phyloP scores from a whole-genome alignment of 1,139 yeast species.

The Blastobotrys capitulatus region DNA sequence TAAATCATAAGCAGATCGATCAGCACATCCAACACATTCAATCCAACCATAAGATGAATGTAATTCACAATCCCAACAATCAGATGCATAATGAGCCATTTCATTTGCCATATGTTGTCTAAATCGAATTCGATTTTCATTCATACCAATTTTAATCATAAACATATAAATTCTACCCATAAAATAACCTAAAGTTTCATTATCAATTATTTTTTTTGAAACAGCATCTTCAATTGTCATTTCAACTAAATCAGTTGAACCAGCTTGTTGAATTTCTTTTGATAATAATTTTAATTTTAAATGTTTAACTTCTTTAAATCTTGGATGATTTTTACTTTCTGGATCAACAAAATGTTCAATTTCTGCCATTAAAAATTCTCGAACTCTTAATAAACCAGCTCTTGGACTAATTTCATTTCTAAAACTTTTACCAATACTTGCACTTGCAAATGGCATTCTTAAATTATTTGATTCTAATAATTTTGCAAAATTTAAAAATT shows the following conservation, averaged over 20 bases:
- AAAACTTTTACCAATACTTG: conserved; percentile 97
- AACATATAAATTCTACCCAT: conserved; percentile 87
- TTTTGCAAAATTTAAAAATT: conserved; percentile 90
- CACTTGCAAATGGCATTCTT: conserved; percentile 98
- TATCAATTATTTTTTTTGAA: conserved; percentile 78
- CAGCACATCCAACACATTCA: conserved; percentile 99
- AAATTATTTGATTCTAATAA: conserved; percentile 91
- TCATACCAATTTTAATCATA: conserved; percentile 85
- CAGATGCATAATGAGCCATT: conserved; percentile 99
- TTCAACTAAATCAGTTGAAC: conserved; percentile 62
- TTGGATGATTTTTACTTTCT: conserved; percentile 70
- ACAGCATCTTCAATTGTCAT: conserved; percentile 89
- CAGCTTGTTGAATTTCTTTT: conserved; percentile 79
- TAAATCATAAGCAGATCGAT: conserved; percentile 96
- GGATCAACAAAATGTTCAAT: conserved; percentile 99
- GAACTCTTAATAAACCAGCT: conserved; percentile 93
- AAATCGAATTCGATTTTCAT: conserved; percentile 77
- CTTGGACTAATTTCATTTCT: conserved; percentile 99
- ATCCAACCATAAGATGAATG: conserved; percentile 98
- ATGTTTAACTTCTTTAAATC: conserved; percentile 71
- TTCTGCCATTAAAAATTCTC: conserved; percentile 99
- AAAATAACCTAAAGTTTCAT: conserved; percentile 95
- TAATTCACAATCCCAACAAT: conserved; percentile 99
- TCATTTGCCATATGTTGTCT: conserved; percentile 98
- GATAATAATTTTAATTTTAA: conserved; percentile 74